Evolutionary conservation across 2,329 filamentous ascomycete species (phyloP), one percentile per base, ranked within the genome.

Genomic region (Diaporthe batatas): DNA sequence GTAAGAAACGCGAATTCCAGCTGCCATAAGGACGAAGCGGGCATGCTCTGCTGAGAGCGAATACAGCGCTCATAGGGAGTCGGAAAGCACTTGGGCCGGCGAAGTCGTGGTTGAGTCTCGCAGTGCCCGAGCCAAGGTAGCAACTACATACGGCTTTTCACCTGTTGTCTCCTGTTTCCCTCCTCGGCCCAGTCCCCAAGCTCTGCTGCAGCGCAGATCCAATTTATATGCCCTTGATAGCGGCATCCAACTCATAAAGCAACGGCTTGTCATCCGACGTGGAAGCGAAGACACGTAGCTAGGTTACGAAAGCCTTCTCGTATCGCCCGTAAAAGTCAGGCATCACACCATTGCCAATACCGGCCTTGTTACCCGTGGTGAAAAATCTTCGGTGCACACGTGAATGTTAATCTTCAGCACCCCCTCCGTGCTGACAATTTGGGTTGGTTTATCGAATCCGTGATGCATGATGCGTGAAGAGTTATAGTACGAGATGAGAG

Each of bases 371-470:
- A 10, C 64, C 62, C 5, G 36, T 57, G 25, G 53, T 71, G 3
- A 71, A 42, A 14, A 71, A 18, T n/a, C n/a, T 29, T 71, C 64
- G 51, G 54, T 21, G 58, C 55, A 58, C 6, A 91, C 91, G 75
- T 91, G 86, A 8, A 83, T 85, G 77, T 92, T 92, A 74, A 93
- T 84, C 1, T 85, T 82, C 6, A 92, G 77, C 79, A 92, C 92
- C 49, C 91, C 90, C 76, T 87, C 85, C 1, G 91, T 93, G 14
- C 91, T 91, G 70, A 92, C 90, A 74, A 93, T 87, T 81, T 92
- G 90, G 0, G 91, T 91, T 73, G 86, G 88, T 78, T 93, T 91
- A 74, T 92, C 88, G 80, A 92, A 91, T 0, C 91, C 91, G 0
- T 89, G 87, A 0, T 90, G 88, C 88, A 92, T 92, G 88, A 92